Evolutionary conservation across 1,139 yeast species (phyloP).

Genomic region (Debaryomyces coudertii): DNA sequence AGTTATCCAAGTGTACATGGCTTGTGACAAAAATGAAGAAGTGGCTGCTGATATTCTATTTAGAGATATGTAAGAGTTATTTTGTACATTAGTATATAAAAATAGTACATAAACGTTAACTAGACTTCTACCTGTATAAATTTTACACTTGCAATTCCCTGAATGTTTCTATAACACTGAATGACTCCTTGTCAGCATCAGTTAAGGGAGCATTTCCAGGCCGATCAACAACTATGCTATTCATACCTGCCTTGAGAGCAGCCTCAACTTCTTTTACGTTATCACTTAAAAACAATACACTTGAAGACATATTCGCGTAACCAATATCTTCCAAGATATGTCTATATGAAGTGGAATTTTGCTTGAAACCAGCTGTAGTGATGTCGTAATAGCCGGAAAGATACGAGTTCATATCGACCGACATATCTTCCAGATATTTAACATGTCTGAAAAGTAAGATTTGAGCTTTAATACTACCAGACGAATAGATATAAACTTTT

Average conservation of each 20-base stretch:
- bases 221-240: constrained; percentile 61
- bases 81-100: constrained; percentile 17
- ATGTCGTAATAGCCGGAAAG: constrained; percentile 82
- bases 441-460: constrained; percentile 73
- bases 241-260: constrained; percentile 68
- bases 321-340: constrained; percentile 57
- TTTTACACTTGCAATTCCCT: constrained; percentile 17
- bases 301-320: constrained; percentile 21
- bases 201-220: constrained; percentile 73
- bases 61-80: constrained; percentile 44
- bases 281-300: constrained; percentile 75
- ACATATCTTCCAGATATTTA: constrained; percentile 25
- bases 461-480: constrained; percentile 91
- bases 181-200: constrained; percentile 27
- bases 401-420: constrained; percentile 53
- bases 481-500: constrained; percentile 75
- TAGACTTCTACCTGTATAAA: not conserved
- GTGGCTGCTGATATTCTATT: constrained; percentile 90
- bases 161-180: constrained; percentile 24
- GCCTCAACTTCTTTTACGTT: constrained; percentile 70
- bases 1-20: constrained; percentile 93
- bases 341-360: constrained; percentile 57
- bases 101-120: not conserved
- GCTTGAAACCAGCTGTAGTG: constrained; percentile 78
- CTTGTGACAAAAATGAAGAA: constrained; percentile 97